phyloP scores from a whole-genome alignment of 257 asterid genomes.

The Solanum acaule region DNA sequence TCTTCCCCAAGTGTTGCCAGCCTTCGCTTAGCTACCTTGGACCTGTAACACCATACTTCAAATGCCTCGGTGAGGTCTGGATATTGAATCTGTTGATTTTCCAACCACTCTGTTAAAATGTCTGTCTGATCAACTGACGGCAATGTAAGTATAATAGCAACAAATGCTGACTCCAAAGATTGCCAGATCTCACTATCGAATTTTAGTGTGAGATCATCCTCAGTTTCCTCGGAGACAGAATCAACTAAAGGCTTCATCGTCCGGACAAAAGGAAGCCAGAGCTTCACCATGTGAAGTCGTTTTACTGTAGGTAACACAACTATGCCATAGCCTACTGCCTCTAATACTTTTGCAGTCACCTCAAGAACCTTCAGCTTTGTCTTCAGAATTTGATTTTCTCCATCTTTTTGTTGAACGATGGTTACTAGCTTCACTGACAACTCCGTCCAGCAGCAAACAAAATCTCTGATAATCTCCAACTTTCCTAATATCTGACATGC shows the following conservation, averaged over 20 bases:
- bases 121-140: constrained; percentile 73
- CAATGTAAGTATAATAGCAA: constrained; percentile 58
- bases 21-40: constrained; percentile 72
- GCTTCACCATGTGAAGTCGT: constrained; percentile 42
- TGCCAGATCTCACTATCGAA: constrained; percentile 68
- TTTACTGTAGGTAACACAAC: constrained; percentile 39
- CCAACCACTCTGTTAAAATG: constrained; percentile 67
- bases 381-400: constrained; percentile 8
- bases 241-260: constrained; percentile 42
- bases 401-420: constrained; percentile 22
- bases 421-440: constrained; percentile 32
- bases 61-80: constrained; percentile 88
- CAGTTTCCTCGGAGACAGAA: constrained; percentile 29
- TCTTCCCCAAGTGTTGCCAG: constrained; percentile 31
- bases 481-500: constrained; percentile 56
- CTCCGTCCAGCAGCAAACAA: constrained; percentile 56
- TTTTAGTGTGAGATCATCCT: constrained; percentile 26
- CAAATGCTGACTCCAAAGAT: constrained; percentile 65
- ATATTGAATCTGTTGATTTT: constrained; percentile 40
- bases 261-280: constrained; percentile 68
- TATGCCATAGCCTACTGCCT: constrained; percentile 48
- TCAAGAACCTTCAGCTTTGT: constrained; percentile 49
- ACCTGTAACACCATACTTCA: constrained; percentile 87
- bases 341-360: constrained; percentile 52
- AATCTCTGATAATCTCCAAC: constrained; percentile 46